Conservation (phyloP, 345 rosid species). For the Eucalyptus paniculata region DNA sequence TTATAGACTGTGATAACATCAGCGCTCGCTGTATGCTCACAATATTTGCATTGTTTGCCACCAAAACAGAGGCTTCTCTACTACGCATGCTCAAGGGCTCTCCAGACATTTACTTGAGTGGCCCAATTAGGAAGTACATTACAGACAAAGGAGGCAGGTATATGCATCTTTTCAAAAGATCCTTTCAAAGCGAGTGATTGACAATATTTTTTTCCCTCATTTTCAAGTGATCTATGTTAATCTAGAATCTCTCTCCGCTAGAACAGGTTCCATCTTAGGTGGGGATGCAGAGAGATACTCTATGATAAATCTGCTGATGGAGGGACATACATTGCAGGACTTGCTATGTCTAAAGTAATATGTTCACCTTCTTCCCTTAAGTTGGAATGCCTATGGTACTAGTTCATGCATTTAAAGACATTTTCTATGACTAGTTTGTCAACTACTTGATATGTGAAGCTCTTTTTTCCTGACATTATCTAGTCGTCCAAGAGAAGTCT, state of each 20-base stretch:
- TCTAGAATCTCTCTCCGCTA: neutral
- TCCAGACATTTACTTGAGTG: constrained; percentile 85
- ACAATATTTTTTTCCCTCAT: neutral
- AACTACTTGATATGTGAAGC: neutral
- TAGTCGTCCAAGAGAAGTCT: neutral
- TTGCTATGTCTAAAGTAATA: constrained; percentile 79
- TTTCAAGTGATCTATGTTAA: neutral
- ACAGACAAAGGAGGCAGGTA: constrained; percentile 88
- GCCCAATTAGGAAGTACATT: constrained; percentile 87
- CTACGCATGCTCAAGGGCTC: constrained; percentile 99
- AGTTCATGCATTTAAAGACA: neutral
- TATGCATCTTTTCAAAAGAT: neutral
- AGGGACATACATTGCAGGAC: constrained; percentile 62
- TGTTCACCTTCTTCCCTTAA: neutral
- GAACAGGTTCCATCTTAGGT: constrained; percentile 92
- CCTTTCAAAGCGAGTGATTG: neutral
- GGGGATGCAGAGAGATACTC: constrained; percentile 94
- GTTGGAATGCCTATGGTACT: neutral
- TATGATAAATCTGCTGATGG: constrained; percentile 54
- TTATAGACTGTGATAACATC: constrained; percentile 97
- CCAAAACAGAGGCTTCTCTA: constrained; percentile 97
- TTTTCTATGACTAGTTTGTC: neutral
- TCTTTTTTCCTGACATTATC: neutral
- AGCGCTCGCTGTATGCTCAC: constrained; percentile 99
- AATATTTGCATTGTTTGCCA: constrained; percentile 93